phyloP scores from a whole-genome alignment of 371 early-diverging fungal species.

The Gilbertella persicaria region DNA sequence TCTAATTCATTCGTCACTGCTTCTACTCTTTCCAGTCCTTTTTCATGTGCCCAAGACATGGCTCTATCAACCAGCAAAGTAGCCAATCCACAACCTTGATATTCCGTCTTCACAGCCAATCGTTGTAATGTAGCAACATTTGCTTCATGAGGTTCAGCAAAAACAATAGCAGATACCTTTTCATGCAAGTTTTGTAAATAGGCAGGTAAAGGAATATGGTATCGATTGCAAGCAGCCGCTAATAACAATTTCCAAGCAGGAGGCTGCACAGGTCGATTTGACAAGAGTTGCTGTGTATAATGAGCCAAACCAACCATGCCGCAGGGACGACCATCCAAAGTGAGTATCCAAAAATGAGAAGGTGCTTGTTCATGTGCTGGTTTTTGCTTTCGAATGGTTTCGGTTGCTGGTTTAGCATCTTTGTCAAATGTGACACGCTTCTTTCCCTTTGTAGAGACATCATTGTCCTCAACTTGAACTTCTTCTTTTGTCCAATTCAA shows the following conservation, averaged over 20 bases:
- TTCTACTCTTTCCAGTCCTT: conserved; percentile 35
- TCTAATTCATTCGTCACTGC: conserved; percentile 43
- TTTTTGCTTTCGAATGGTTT: conserved; percentile 33
- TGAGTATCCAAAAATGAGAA: conserved; percentile 50
- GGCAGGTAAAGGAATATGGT: conserved; percentile 21
- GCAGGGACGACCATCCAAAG: conserved; percentile 28
- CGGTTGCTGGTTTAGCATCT: conserved; percentile 31
- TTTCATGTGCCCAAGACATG: conserved; percentile 42
- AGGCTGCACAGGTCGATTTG: conserved; percentile 19
- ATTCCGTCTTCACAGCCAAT: conserved; percentile 31
- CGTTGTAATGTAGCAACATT: conserved; percentile 40
- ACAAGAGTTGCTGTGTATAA: conserved; percentile 19
- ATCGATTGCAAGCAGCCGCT: conserved; percentile 15
- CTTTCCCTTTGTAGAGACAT: conserved; percentile 8
- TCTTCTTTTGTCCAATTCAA: conserved; percentile 39
- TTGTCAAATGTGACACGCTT: conserved; percentile 33
- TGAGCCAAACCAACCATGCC: conserved; percentile 46
- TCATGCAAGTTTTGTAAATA: conserved; percentile 14
- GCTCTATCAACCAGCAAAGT: conserved; percentile 42
- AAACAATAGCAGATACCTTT: conserved; percentile 13
- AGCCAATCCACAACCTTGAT: conserved; percentile 44
- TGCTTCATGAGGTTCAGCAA: conserved; percentile 31
- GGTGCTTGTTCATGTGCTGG: conserved; percentile 29
- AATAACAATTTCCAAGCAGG: conserved; percentile 30
- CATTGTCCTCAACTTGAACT: conserved; percentile 19